Evolutionary conservation across 2,329 filamentous ascomycete genomes (phyloP).

Genomic region (Tolypocladium endophyticum): DNA sequence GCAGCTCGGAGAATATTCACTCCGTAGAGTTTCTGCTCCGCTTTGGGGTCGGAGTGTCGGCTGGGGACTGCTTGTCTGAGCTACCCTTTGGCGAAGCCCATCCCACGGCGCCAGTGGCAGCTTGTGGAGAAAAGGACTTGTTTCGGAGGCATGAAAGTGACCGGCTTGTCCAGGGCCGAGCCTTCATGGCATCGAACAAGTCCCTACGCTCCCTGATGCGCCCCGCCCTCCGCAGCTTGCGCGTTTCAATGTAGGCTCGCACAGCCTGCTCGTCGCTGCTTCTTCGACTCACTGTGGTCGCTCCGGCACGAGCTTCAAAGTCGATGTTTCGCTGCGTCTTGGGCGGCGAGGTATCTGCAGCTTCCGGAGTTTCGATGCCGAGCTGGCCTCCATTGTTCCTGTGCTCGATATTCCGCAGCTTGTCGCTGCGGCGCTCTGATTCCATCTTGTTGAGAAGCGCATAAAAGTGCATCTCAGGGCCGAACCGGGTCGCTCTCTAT

Average conservation of each 20-base stretch:
- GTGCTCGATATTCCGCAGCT: neutral
- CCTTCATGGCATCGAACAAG: neutral
- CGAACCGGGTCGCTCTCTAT: constrained; percentile 24
- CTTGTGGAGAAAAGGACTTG: neutral
- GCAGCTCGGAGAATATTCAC: neutral
- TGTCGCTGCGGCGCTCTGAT: neutral
- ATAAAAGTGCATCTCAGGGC: constrained; percentile 18
- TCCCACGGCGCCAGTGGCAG: no score
- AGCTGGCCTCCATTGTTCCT: neutral
- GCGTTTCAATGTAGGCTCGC: neutral
- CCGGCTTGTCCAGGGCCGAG: neutral
- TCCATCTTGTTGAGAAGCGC: constrained; percentile 9
- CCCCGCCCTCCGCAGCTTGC: neutral
- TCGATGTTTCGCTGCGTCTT: neutral
- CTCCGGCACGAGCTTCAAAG: neutral
- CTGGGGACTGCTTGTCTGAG: neutral
- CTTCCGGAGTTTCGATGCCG: neutral
- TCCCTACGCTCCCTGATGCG: neutral
- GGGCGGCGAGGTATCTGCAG: neutral
- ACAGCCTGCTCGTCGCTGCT: neutral
- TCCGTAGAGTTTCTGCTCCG: neutral
- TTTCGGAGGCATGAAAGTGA: neutral
- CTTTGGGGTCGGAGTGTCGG: neutral
- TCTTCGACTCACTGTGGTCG: neutral
- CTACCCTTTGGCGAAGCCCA: neutral